Conservation (phyloP, 176 grass and related monocot species). For the Eragrostis curvula region DNA sequence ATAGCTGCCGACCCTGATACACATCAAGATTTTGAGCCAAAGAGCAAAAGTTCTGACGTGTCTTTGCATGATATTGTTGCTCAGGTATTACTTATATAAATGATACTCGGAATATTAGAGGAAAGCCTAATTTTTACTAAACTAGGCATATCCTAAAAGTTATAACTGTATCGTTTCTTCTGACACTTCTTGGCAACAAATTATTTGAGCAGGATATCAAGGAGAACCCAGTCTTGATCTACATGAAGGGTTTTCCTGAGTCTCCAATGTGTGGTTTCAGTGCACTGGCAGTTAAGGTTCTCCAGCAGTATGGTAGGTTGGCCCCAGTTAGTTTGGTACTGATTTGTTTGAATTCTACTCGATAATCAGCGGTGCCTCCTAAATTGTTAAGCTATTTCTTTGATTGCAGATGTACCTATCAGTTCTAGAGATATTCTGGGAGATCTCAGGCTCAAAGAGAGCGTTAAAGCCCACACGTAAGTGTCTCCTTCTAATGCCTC, state of each 20-base stretch:
- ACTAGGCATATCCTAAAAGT: slow-evolving; percentile 3
- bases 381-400: slow-evolving; percentile 38
- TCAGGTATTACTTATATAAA: slow-evolving; percentile 43
- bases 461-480: slow-evolving; percentile 86
- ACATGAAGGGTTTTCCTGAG: slow-evolving; percentile 90
- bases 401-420: slow-evolving; percentile 62
- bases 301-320: slow-evolving; percentile 80
- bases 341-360: not conserved
- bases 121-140: not conserved
- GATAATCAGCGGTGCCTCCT: not conserved
- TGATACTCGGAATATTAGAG: slow-evolving; percentile 3
- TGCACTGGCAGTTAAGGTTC: slow-evolving; percentile 89
- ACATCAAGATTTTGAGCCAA: slow-evolving; percentile 76
- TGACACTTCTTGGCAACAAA: slow-evolving; percentile 2
- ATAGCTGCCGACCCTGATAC: slow-evolving; percentile 69
- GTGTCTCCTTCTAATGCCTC: slow-evolving; percentile 12
- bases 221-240: slow-evolving; percentile 80
- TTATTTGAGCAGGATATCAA: slow-evolving; percentile 73
- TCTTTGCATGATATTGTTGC: slow-evolving; percentile 53
- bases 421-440: slow-evolving; percentile 82
- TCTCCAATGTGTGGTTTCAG: slow-evolving; percentile 92
- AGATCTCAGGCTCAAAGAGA: slow-evolving; percentile 80
- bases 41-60: slow-evolving; percentile 61
- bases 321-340: not conserved
- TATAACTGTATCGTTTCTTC: not conserved